Evolutionary conservation across 805 yeast genomes (phyloP).

Genomic region (Isabelozyma rhagii): DNA sequence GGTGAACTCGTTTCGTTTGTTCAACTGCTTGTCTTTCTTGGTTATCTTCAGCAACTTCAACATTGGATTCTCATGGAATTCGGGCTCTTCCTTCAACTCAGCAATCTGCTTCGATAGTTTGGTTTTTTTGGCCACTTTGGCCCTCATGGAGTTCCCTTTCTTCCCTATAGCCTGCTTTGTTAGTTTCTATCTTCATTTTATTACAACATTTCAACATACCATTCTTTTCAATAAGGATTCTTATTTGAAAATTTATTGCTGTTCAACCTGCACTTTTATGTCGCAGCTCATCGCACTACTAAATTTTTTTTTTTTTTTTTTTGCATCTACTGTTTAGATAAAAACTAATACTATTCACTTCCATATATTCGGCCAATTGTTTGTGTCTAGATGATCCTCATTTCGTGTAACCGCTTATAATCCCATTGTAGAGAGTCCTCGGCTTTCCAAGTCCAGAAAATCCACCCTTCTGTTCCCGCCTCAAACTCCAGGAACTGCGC

Average conservation of each 20-base stretch:
- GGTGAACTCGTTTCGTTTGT: conserved; percentile 37
- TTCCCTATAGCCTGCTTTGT: conserved; percentile 24
- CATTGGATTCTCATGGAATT: conserved; percentile 43
- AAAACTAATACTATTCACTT: neutral
- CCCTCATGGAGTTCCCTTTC: conserved; percentile 34
- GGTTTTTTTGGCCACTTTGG: conserved; percentile 14
- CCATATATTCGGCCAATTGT: too few relatives aligned
- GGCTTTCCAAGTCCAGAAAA: conserved; percentile 72
- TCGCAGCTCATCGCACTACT: neutral
- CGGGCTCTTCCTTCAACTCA: conserved; percentile 16
- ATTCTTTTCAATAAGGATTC: conserved; percentile 1
- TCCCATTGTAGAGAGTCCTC: conserved; percentile 72
- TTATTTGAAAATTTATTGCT: neutral
- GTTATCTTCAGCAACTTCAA: conserved; percentile 51
- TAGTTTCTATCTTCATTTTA: conserved; percentile 4
- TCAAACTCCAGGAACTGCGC: conserved; percentile 57
- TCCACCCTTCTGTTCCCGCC: conserved; percentile 51
- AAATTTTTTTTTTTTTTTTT: too few relatives aligned
- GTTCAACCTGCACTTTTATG: neutral
- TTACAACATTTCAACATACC: conserved; percentile 7
- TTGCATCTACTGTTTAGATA: neutral
- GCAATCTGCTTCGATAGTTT: conserved; percentile 22
- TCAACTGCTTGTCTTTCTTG: conserved; percentile 50
- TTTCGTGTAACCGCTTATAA: conserved; percentile 37
- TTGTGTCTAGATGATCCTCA: neutral